These are phyloP conservation scores for Dicorynia guianensis DNA, from an alignment of 306 rosid species.

Conservation along the genomic window DNA sequence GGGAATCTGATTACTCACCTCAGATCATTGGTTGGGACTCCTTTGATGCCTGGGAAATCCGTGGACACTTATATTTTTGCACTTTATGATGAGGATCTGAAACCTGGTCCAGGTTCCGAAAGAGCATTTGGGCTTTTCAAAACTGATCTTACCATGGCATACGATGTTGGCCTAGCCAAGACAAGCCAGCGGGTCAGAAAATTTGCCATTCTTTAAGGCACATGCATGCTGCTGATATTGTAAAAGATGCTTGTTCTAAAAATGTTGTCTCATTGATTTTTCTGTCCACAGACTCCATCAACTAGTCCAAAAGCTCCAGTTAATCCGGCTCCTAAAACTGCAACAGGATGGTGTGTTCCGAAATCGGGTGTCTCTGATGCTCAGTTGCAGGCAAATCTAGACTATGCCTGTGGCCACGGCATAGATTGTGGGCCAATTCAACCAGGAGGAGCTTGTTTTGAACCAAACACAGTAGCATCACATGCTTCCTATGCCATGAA, in stretches of 20 bases:
- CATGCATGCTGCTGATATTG: too few relatives aligned
- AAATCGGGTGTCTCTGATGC: constrained; percentile 66
- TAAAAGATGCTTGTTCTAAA: not conserved
- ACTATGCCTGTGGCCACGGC: constrained; percentile 83
- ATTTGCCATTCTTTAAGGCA: not conserved
- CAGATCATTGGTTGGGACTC: constrained; percentile 87
- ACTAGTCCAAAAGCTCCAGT: constrained; percentile 48
- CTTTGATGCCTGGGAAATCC: constrained; percentile 89
- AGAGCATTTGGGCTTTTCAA: constrained; percentile 79
- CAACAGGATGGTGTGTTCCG: constrained; percentile 76
- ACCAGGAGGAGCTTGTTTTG: constrained; percentile 87
- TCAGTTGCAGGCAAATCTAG: constrained; percentile 73
- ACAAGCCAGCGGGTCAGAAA: constrained; percentile 67
- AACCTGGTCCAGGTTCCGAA: constrained; percentile 78
- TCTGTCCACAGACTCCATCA: constrained; percentile 52
- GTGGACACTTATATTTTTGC: constrained; percentile 84
- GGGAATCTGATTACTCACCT: constrained; percentile 88
- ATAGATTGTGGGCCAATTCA: constrained; percentile 82
- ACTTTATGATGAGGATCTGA: constrained; percentile 77
- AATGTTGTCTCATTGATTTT: not conserved
- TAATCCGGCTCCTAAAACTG: constrained; percentile 52
- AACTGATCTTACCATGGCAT: constrained; percentile 66
- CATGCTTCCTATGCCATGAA: constrained; percentile 96
- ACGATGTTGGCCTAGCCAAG: constrained; percentile 80
- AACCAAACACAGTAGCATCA: constrained; percentile 73